Percentiles rank a stretch among this genome's conserved stretches.
phyloP scores from a whole-genome alignment of 495 filamentous ascomycete genomes.

The Paragyromitra xinjiangensis region DNA sequence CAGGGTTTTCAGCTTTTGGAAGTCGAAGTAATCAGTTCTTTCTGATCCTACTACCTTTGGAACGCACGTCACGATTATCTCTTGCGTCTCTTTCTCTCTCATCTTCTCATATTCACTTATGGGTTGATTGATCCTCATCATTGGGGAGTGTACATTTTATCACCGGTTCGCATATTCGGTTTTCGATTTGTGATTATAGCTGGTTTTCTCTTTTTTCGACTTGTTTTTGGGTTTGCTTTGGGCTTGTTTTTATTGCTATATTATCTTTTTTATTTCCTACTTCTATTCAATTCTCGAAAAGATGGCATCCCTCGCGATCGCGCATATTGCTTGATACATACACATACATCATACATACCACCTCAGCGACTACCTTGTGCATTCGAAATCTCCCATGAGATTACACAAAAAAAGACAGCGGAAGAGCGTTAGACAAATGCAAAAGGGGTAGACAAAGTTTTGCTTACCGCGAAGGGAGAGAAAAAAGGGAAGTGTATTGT shows the following conservation, averaged over 20 bases:
- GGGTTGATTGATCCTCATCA: slow-evolving; percentile 43
- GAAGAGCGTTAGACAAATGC: slow-evolving; percentile 34
- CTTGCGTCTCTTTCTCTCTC: slow-evolving; percentile 24
- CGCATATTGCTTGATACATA: slow-evolving; percentile 50
- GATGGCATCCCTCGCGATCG: slow-evolving; percentile 35
- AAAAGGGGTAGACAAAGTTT: slow-evolving; percentile 10
- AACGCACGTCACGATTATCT: slow-evolving; percentile 45
- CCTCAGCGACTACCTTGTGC: slow-evolving; percentile 36
- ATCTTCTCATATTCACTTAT: slow-evolving; percentile 20
- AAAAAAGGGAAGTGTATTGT: slow-evolving; percentile 15
- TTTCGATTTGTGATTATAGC: slow-evolving; percentile 38
- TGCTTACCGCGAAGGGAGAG: background rate
- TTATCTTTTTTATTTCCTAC: slow-evolving; percentile 44
- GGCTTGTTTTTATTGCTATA: slow-evolving; percentile 51
- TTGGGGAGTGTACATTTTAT: slow-evolving; percentile 51
- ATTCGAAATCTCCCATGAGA: slow-evolving; percentile 36
- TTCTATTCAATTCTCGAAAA: slow-evolving; percentile 41
- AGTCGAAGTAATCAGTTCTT: slow-evolving; percentile 47
- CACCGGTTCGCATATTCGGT: slow-evolving; percentile 19
- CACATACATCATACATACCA: slow-evolving; percentile 52
- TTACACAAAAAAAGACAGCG: slow-evolving; percentile 29
- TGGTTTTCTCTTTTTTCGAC: slow-evolving; percentile 20
- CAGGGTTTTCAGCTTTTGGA: slow-evolving; percentile 57
- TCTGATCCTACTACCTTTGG: slow-evolving; percentile 19
- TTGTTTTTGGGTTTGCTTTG: slow-evolving; percentile 46